A percentile compares a stretch with the other conserved stretches of the same genome.
Evolutionary conservation across 1,284 basidiomycete species (phyloP).

Genomic region (Trichosporon inkin): DNA sequence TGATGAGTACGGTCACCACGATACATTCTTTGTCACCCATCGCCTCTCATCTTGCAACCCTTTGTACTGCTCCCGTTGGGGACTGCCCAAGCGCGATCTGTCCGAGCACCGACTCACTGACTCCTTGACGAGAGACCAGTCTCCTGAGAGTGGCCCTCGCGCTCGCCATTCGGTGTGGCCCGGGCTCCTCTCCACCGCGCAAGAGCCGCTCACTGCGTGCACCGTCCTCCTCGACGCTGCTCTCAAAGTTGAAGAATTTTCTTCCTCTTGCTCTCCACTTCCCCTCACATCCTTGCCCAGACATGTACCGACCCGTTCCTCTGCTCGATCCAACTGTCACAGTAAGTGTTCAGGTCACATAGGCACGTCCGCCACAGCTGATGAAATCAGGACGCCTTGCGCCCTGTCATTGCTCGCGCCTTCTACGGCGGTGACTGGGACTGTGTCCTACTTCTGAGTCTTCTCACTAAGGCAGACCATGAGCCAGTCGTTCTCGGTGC

Average conservation of each 20-base stretch:
- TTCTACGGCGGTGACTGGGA: conserved; percentile 6
- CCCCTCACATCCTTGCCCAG: neutral
- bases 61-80: neutral
- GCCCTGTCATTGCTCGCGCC: conserved; percentile 12
- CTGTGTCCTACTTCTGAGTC: conserved; percentile 8
- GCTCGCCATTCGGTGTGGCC: neutral
- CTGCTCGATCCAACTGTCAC: neutral
- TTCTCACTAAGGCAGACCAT: neutral
- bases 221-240: neutral
- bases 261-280: neutral
- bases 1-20: too few species aligned
- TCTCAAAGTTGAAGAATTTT: neutral
- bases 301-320: neutral
- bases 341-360: neutral
- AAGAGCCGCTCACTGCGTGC: conserved; percentile 3
- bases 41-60: neutral
- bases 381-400: conserved; percentile 1
- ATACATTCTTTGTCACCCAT: neutral
- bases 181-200: neutral
- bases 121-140: neutral
- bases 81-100: neutral
- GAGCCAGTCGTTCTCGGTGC: neutral
- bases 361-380: neutral
- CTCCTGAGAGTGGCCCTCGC: conserved; percentile 1
- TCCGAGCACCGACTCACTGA: neutral